Base-by-base conservation (phyloP, 2,329 filamentous ascomycete species). In the Ceratocystis huliohia region DNA sequence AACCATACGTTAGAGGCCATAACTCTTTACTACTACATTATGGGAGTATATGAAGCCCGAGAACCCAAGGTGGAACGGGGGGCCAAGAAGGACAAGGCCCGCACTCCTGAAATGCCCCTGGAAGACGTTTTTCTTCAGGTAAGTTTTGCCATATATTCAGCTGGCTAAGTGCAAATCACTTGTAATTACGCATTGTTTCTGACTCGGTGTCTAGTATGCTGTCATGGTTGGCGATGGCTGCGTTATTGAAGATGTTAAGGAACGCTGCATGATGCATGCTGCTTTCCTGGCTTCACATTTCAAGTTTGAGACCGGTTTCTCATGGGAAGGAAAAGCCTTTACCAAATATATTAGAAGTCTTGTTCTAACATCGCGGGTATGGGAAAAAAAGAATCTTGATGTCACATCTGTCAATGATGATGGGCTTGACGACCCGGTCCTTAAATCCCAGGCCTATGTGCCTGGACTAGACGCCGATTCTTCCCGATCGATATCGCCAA, bases 1-100 rank as follows among this genome's bases (percentile, higher is more conserved):
- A 74, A 80, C 37, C 77, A 80, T 61, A 88, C 88, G 79, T 78
- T 81, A 64, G 80, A 88, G 72, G 86, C 84, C 1, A 81, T 88
- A 13, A 78, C 79, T 7, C 75, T 89, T 22, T 82, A 89, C 70
- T 88, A 88, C 72, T 81, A 79, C 65, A 73, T 88, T 2, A 76
- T 83, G 50, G 82, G 84, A 65, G 78, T 82, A 8, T 86, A 88
- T 70, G 76, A 78, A 61, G 71, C 72, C 8, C 53, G 69, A 64
- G 73, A 70, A 10, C 71, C 73, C 41, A 75, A 74, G 65, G 74
- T 72, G 46, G 73, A 72, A 30, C 69, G 72, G 28, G 70, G 72
- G 2, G 75, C 73, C 48, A 73, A 72, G 17, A 70, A 72, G 4
- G 73, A 37, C 71, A 65, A 73, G 71, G 63, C 65, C 13, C 48